Evolutionary conservation across 257 asterid genomes (phyloP).

Genomic region (Schizonepeta tenuifolia): DNA sequence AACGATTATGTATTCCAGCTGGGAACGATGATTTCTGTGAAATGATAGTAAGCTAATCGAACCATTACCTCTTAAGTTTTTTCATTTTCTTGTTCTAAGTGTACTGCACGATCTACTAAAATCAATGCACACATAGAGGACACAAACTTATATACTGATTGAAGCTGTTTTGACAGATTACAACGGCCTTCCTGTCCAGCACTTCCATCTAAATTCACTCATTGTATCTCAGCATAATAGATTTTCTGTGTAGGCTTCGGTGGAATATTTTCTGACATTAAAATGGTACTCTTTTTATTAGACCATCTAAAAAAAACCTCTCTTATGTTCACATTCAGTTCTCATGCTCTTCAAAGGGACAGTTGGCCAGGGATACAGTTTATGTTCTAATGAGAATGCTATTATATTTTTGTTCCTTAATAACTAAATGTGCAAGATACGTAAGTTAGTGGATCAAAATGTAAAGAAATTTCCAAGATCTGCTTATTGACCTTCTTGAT

Average conservation of each 20-base stretch:
- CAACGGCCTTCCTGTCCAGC: slow-evolving; percentile 6
- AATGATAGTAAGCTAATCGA: slow-evolving; percentile 56
- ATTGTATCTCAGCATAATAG: not conserved
- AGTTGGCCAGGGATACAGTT: too few relatives aligned
- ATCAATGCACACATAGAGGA: not conserved
- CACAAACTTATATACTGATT: not conserved
- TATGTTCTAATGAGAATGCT: too few relatives aligned
- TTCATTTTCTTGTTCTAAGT: not conserved
- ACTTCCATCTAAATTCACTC: not conserved
- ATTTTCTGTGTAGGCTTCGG: not conserved
- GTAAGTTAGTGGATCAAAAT: too few relatives aligned
- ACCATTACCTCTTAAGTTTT: slow-evolving; percentile 12
- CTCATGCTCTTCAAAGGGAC: too few relatives aligned
- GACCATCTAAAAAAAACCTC: too few relatives aligned
- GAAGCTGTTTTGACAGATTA: not conserved
- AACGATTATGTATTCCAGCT: slow-evolving; percentile 47
- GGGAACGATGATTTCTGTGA: slow-evolving; percentile 46
- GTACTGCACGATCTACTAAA: not conserved
- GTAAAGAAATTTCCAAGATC: too few relatives aligned
- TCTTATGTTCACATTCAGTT: too few relatives aligned
- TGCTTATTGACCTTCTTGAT: too few relatives aligned
- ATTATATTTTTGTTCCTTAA: too few relatives aligned
- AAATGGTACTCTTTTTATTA: too few relatives aligned
- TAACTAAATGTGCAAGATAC: too few relatives aligned
- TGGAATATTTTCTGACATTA: too few relatives aligned